phyloP scores from a whole-genome alignment of 352 stramenopile genomes.

The Nothophytophthora sp. region DNA sequence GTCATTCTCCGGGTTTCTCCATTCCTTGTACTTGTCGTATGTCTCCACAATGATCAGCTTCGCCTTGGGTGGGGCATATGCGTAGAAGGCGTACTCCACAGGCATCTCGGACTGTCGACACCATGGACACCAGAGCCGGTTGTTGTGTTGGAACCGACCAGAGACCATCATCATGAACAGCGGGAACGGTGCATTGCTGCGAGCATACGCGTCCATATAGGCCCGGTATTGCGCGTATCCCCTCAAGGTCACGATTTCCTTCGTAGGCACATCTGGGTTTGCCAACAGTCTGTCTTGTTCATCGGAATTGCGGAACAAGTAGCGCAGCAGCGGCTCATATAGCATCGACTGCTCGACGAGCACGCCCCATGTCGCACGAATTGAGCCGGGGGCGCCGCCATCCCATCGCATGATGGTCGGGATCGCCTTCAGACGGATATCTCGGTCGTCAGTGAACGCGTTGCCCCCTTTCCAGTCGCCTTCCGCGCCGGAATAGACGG shows the following conservation, averaged over 20 bases:
- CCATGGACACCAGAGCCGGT: constrained; percentile 75
- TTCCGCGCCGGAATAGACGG: constrained; percentile 51
- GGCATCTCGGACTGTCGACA: constrained; percentile 66
- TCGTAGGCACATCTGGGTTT: constrained; percentile 42
- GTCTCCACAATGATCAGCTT: constrained; percentile 60
- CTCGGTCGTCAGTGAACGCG: constrained; percentile 52
- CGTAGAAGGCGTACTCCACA: constrained; percentile 72
- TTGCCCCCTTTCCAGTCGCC: constrained; percentile 59
- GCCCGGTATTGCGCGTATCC: constrained; percentile 41
- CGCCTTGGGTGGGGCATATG: constrained; percentile 46
- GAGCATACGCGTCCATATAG: constrained; percentile 36
- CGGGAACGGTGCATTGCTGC: constrained; percentile 30
- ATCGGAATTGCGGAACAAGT: constrained; percentile 65
- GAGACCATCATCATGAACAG: constrained; percentile 80
- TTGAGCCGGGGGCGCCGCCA: constrained; percentile 22
- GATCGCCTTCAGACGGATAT: constrained; percentile 65
- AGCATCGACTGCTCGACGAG: constrained; percentile 49
- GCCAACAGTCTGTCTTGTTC: constrained; percentile 39
- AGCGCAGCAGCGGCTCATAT: constrained; percentile 58
- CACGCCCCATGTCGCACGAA: constrained; percentile 58
- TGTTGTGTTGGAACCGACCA: constrained; percentile 59
- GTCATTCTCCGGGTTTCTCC: constrained; percentile 68
- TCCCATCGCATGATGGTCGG: constrained; percentile 69
- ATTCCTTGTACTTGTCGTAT: constrained; percentile 60
- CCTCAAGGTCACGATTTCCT: constrained; percentile 55